These are phyloP conservation scores for Rhodofomes roseus DNA, from an alignment of 1,284 basidiomycete genomes.

Conservation along the genomic window DNA sequence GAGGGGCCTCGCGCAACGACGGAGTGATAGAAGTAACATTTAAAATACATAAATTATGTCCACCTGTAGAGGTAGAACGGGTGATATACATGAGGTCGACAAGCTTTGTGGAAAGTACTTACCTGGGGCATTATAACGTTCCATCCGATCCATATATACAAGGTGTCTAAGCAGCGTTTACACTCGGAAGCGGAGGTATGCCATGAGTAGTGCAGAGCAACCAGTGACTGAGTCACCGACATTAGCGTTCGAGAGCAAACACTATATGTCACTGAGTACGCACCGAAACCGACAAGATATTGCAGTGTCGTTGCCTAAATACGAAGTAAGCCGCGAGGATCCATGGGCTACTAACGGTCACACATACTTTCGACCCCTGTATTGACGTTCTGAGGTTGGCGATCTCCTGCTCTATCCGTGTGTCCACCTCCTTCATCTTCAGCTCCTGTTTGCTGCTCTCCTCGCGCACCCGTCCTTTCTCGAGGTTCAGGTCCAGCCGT, in stretches of 20 bases:
- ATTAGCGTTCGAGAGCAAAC: background rate
- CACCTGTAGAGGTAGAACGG: background rate
- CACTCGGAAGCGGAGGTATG: conserved; percentile 71
- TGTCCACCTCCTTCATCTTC: conserved; percentile 99
- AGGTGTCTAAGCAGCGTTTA: conserved; percentile 16
- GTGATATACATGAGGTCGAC: background rate
- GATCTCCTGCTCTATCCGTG: conserved; percentile 96
- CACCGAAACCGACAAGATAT: conserved; percentile 81
- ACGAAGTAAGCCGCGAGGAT: too few species aligned
- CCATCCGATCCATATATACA: background rate
- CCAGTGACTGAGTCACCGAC: conserved; percentile 61
- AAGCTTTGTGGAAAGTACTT: background rate
- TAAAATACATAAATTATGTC: conserved; percentile 1
- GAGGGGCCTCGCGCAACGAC: background rate
- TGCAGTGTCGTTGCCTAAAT: conserved; percentile 71
- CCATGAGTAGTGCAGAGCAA: conserved; percentile 83
- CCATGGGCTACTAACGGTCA: too few species aligned
- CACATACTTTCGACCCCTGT: conserved; percentile 69
- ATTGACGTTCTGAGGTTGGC: conserved; percentile 87
- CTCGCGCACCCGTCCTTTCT: conserved; percentile 95
- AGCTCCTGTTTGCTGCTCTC: conserved; percentile 91
- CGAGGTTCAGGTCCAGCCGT: conserved; percentile 91
- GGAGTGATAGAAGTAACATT: background rate
- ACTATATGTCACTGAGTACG: conserved; percentile 22
- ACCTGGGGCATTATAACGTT: background rate